A percentile compares a stretch with the other conserved stretches of the same genome.
Conservation (phyloP, 2,329 filamentous ascomycete genomes). For the Trichoderma sp. region DNA sequence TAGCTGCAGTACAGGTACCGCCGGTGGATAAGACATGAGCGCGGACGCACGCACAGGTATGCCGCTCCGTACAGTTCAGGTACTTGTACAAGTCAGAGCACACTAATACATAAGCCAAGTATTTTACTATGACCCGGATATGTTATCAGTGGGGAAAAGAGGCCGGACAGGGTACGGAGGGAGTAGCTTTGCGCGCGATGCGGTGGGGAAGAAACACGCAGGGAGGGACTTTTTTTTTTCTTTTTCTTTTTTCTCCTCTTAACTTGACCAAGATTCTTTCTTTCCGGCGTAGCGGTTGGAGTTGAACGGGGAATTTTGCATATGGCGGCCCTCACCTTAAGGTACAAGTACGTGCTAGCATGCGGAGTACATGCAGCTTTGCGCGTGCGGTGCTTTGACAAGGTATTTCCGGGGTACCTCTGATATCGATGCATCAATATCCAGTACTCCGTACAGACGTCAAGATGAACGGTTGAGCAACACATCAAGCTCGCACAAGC, state of each 20-base stretch:
- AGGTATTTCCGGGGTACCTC: not conserved
- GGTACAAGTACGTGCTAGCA: not conserved
- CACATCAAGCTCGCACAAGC: not conserved
- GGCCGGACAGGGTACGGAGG: slow-evolving; percentile 4
- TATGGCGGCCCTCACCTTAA: not conserved
- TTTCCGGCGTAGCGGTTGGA: not conserved
- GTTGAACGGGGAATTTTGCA: not conserved
- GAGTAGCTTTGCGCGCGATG: slow-evolving; percentile 13
- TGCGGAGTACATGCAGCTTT: not conserved
- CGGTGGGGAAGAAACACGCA: not conserved
- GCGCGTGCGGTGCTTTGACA: not conserved
- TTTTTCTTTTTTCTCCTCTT: not conserved
- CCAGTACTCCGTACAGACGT: not conserved
- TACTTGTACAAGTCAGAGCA: not conserved
- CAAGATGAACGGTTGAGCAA: not conserved
- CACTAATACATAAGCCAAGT: not conserved
- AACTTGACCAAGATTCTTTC: not conserved
- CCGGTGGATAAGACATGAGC: not conserved
- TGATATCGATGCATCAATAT: not conserved
- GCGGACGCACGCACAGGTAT: not conserved
- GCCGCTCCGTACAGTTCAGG: not conserved
- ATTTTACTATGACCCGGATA: not conserved
- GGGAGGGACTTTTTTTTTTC: slow-evolving; percentile 4
- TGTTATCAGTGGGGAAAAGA: slow-evolving; percentile 5
- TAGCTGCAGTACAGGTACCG: not conserved